These are phyloP conservation scores for Colletotrichum sp. DNA, from an alignment of 2,329 filamentous ascomycete genomes.

Conservation along the genomic window DNA sequence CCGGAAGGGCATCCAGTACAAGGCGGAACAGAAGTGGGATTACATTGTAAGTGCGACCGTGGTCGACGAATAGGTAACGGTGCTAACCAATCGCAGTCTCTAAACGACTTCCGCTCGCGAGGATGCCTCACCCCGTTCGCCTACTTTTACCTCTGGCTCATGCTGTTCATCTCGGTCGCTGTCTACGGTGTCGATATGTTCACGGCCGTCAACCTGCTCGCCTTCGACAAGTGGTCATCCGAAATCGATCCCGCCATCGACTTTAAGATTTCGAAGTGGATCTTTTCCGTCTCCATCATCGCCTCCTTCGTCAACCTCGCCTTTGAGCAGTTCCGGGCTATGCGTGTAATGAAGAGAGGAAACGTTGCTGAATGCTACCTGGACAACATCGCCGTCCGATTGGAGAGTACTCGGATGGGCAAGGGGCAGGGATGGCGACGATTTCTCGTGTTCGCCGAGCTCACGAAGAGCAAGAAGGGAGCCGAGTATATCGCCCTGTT, in stretches of 20 bases:
- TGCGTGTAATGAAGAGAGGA: conserved; percentile 81
- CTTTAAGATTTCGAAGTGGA: conserved; percentile 86
- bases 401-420: conserved; percentile 82
- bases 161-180: conserved; percentile 77
- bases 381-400: conserved; percentile 82
- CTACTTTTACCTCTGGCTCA: conserved; percentile 85
- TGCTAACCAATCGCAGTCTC: conserved; percentile 37
- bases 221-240: conserved; percentile 88
- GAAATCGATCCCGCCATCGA: conserved; percentile 80
- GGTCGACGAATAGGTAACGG: neutral
- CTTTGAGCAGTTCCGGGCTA: conserved; percentile 81
- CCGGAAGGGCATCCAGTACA: conserved; percentile 67
- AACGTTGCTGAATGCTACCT: conserved; percentile 92
- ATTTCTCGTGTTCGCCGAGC: conserved; percentile 89
- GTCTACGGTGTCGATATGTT: conserved; percentile 94
- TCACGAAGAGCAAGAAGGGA: conserved; percentile 91
- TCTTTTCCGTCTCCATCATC: conserved; percentile 92
- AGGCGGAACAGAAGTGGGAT: conserved; percentile 91
- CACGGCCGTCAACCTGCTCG: conserved; percentile 88
- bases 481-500: conserved; percentile 90
- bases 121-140: conserved; percentile 80
- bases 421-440: conserved; percentile 81
- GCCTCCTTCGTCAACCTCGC: conserved; percentile 83
- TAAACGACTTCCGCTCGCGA: conserved; percentile 80
- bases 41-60: conserved; percentile 73